Percentiles rank a stretch among this genome's conserved stretches.
Conservation (phyloP, 176 grass and related monocot species). For the Musa troglodytarum region DNA sequence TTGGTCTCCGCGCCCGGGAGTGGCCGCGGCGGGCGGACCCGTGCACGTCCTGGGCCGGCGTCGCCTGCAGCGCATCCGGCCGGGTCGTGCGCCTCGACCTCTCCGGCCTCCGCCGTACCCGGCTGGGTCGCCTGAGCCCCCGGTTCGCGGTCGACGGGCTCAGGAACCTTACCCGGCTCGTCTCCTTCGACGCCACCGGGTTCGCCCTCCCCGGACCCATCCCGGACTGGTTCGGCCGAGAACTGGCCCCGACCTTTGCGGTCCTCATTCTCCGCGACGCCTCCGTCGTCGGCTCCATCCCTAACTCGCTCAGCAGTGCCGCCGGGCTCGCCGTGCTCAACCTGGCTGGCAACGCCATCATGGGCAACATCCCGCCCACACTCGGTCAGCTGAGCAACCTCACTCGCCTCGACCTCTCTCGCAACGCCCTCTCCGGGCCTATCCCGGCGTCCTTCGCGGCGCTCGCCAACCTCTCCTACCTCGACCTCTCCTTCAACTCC, state of each 20-base stretch:
- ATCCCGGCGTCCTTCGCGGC: slow-evolving; percentile 41
- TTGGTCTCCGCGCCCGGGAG: slow-evolving; percentile 45
- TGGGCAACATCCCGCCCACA: slow-evolving; percentile 36
- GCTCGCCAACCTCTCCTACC: slow-evolving; percentile 25
- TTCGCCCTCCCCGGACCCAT: slow-evolving; percentile 66
- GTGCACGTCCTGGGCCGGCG: slow-evolving; percentile 51
- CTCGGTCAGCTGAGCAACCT: slow-evolving; percentile 62
- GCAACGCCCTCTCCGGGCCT: slow-evolving; percentile 43
- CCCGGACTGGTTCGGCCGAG: slow-evolving; percentile 58
- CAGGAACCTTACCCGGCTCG: slow-evolving; percentile 36
- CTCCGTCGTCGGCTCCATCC: slow-evolving; percentile 37
- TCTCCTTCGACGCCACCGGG: slow-evolving; percentile 56
- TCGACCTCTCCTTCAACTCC: slow-evolving; percentile 49
- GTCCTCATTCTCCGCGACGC: slow-evolving; percentile 46
- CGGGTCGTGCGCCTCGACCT: slow-evolving; percentile 46
- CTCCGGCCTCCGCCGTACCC: slow-evolving; percentile 57
- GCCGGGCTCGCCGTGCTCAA: slow-evolving; percentile 43
- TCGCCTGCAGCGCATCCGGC: slow-evolving; percentile 43
- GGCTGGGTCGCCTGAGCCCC: slow-evolving; percentile 15
- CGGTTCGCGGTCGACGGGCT: slow-evolving; percentile 53
- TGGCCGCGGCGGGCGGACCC: slow-evolving; percentile 57
- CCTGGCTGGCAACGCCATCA: slow-evolving; percentile 38
- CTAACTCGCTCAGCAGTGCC: slow-evolving; percentile 37
- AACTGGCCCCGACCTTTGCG: slow-evolving; percentile 35
- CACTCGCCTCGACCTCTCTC: slow-evolving; percentile 40